Base-by-base conservation (phyloP, 2,329 filamentous ascomycete species). In the Ilyonectria destructans region DNA sequence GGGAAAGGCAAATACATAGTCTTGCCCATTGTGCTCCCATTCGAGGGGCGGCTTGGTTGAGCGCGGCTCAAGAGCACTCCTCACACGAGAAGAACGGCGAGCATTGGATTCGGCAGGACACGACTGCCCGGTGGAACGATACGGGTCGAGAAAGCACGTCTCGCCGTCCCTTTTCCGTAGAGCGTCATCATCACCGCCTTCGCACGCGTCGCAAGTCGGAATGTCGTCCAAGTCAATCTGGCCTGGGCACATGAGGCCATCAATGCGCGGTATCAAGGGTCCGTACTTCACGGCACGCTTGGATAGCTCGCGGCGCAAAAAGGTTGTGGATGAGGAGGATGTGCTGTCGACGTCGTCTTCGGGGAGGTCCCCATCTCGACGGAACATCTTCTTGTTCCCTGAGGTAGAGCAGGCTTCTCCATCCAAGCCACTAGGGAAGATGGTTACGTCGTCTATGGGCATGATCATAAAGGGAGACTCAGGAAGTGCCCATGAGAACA, bases 401-500 rank as follows among this genome's bases (percentile, higher is more conserved):
- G 51, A 23, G 8, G 59, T 33, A 37, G 49, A 48, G 59, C 59
- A 62, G 17, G 40, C 49, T 23, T 54, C 29, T 21, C 13, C 26
- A 6, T 13, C 35, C 10, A n/a, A 29, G 8, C 37, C 8, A 35
- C 1, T 46, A 6, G 37, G 49, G 49, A 62, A 62, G 59, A 62
- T 60, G 19, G 56, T 60, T 4, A 65, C 56, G 19, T 60, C 62
- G 12, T 65, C 10, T 26, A 37, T 17, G 8, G 35, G 17, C 48
- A 48, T 65, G 21, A 65, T 35, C 62, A 65, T 65, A 6, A 65
- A 65, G 6, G 48, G 56, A 3, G 60, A 64, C 12, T 64, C 1
- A 2, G 62, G 62, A 37, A 64, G 62, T 54, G 62, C 62, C 62
- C 62, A 64, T 15, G 45, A 58, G 46, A 64, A 64, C 26, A 64